A percentile compares a stretch with the other conserved stretches of the same genome.
Conservation (phyloP, 495 filamentous ascomycete genomes). For the Aspergillus biplanus region DNA sequence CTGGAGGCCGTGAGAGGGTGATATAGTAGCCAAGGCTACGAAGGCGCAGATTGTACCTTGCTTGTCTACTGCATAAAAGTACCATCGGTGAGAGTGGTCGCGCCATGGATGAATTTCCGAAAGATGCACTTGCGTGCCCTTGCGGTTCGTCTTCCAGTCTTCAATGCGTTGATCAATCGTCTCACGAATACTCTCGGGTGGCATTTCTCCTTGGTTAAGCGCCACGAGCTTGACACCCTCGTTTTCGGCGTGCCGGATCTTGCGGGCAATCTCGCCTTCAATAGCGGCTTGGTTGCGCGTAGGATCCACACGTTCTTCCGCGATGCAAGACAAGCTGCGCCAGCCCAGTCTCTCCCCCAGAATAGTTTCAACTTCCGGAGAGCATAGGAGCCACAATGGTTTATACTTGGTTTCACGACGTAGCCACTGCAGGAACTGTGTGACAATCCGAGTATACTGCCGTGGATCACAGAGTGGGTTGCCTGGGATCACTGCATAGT, state of each 20-base stretch:
- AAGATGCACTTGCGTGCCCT: slow-evolving; percentile 82
- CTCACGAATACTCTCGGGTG: slow-evolving; percentile 62
- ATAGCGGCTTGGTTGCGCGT: slow-evolving; percentile 54
- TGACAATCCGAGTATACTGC: slow-evolving; percentile 72
- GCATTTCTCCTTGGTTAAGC: slow-evolving; percentile 60
- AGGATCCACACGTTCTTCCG: slow-evolving; percentile 78
- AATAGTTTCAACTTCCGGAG: slow-evolving; percentile 68
- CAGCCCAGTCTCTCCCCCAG: slow-evolving; percentile 77
- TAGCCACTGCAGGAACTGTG: slow-evolving; percentile 71
- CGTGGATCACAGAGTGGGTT: slow-evolving; percentile 75
- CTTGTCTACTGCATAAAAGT: slow-evolving; percentile 73
- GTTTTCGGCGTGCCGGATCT: slow-evolving; percentile 75
- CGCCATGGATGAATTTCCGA: slow-evolving; percentile 84
- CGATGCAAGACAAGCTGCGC: slow-evolving; percentile 81
- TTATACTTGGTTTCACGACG: slow-evolving; percentile 72
- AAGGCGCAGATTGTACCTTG: slow-evolving; percentile 70
- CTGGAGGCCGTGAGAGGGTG: slow-evolving; percentile 78
- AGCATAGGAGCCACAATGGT: slow-evolving; percentile 80
- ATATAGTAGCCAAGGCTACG: slow-evolving; percentile 73
- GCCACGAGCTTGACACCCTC: slow-evolving; percentile 77
- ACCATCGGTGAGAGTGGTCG: slow-evolving; percentile 76
- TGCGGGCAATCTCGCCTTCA: slow-evolving; percentile 65
- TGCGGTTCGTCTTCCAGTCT: slow-evolving; percentile 78
- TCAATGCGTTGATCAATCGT: slow-evolving; percentile 71
- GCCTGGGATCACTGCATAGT: slow-evolving; percentile 78